Conservation (phyloP, 257 asterid species). For the Jasminum sambac region DNA sequence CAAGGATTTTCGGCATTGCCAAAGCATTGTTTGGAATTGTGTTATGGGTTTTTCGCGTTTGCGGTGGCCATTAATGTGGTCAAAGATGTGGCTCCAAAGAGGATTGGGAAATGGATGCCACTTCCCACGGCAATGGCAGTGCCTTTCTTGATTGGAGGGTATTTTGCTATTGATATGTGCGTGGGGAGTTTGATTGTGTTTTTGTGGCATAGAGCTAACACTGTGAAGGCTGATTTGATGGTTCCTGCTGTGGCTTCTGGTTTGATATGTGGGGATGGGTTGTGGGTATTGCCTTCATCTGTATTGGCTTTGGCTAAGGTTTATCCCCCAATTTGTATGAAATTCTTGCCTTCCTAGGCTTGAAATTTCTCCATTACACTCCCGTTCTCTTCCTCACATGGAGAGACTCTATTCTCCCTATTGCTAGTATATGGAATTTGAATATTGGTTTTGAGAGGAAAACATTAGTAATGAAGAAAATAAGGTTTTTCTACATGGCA, state of each 20-base stretch:
- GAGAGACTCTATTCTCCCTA: too few species aligned
- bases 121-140: constrained; percentile 85
- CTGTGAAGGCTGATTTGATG: constrained; percentile 54
- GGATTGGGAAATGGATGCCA: constrained; percentile 75
- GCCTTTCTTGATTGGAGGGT: constrained; percentile 76
- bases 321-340: constrained; percentile 82
- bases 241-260: constrained; percentile 90
- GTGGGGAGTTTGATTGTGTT: constrained; percentile 69
- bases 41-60: constrained; percentile 70
- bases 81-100: constrained; percentile 54
- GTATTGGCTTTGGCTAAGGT: constrained; percentile 70
- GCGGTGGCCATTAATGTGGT: constrained; percentile 50
- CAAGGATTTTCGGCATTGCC: constrained; percentile 87
- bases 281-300: constrained; percentile 82
- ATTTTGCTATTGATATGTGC: constrained; percentile 85
- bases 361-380: not conserved
- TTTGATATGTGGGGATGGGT: constrained; percentile 82
- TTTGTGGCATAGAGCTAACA: constrained; percentile 52
- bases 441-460: too few species aligned
- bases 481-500: too few species aligned
- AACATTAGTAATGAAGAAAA: too few species aligned
- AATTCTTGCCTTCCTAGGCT: constrained; percentile 46
- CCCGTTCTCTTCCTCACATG: too few species aligned
- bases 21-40: constrained; percentile 66
- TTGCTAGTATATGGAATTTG: too few species aligned